These are phyloP conservation scores for Mycena galopus DNA, from an alignment of 768 basidiomycete genomes.

Conservation along the genomic window DNA sequence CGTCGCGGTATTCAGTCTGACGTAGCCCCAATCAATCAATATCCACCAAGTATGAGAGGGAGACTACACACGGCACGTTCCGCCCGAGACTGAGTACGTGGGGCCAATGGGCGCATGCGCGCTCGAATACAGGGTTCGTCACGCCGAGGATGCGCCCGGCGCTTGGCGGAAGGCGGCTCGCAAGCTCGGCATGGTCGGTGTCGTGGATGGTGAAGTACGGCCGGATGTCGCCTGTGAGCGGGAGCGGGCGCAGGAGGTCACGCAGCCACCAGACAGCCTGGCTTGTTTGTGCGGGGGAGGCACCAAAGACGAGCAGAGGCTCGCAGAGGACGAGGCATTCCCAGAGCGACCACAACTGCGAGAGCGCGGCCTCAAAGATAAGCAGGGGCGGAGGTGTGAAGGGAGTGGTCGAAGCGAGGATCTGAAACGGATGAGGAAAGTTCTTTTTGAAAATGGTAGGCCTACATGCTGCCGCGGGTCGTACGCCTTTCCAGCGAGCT, in stretches of 20 bases:
- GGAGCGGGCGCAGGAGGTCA: slow-evolving; percentile 86
- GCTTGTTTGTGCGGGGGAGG: slow-evolving; percentile 84
- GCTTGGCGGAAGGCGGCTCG: slow-evolving; percentile 87
- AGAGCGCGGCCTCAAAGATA: slow-evolving; percentile 73
- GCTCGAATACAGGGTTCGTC: slow-evolving; percentile 90
- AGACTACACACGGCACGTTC: slow-evolving; percentile 51
- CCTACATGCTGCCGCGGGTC: slow-evolving; percentile 66
- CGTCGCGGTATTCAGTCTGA: slow-evolving; percentile 37
- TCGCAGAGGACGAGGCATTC: slow-evolving; percentile 94
- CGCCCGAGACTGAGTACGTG: slow-evolving; percentile 82
- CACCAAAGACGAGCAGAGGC: slow-evolving; percentile 86
- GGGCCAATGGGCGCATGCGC: slow-evolving; percentile 87
- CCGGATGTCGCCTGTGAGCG: slow-evolving; percentile 74
- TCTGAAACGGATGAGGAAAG: slow-evolving; percentile 52
- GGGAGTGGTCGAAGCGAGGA: slow-evolving; percentile 75
- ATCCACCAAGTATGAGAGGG: slow-evolving; percentile 1
- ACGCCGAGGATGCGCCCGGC: slow-evolving; percentile 84
- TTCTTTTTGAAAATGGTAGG: slow-evolving; percentile 10
- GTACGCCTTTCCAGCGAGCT: slow-evolving; percentile 71
- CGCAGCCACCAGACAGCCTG: slow-evolving; percentile 94
- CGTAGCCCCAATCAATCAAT: slow-evolving; percentile 31
- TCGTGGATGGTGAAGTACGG: slow-evolving; percentile 99
- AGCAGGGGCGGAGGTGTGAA: slow-evolving; percentile 68
- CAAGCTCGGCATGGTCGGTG: slow-evolving; percentile 78
- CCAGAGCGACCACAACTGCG: slow-evolving; percentile 90